Evolutionary conservation across 2,329 filamentous ascomycete species (phyloP).

Genomic region (Cladosporium sphaerospermum): DNA sequence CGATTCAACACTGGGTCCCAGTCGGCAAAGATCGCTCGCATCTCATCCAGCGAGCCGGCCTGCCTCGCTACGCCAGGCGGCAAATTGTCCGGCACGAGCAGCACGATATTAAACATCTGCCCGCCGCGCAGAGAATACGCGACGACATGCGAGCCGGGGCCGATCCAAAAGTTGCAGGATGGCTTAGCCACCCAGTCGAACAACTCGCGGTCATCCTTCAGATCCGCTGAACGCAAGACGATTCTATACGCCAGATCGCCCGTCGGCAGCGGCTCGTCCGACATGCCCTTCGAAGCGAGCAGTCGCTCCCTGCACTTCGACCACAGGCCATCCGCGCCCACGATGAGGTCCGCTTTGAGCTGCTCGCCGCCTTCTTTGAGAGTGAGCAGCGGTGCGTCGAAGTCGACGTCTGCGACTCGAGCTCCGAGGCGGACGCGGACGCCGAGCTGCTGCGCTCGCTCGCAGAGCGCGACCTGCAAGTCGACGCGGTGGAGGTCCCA

Average conservation of each 20-base stretch:
- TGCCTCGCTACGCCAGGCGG: constrained; percentile 48
- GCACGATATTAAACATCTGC: constrained; percentile 58
- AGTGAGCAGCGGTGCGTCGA: constrained; percentile 36
- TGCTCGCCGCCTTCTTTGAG: constrained; percentile 40
- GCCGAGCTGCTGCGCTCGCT: constrained; percentile 48
- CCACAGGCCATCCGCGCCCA: constrained; percentile 61
- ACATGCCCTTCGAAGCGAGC: constrained; percentile 33
- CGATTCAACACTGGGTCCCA: constrained; percentile 57
- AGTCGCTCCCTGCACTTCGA: constrained; percentile 50
- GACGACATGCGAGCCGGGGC: constrained; percentile 55
- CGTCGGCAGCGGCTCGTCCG: constrained; percentile 49
- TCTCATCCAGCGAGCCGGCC: constrained; percentile 53
- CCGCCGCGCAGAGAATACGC: constrained; percentile 57
- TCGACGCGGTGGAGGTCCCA: constrained; percentile 58
- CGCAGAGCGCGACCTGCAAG: constrained; percentile 49
- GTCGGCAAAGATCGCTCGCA: constrained; percentile 51
- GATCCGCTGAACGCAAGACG: constrained; percentile 47
- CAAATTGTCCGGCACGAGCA: constrained; percentile 59
- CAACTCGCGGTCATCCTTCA: constrained; percentile 45
- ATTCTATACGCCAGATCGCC: constrained; percentile 62
- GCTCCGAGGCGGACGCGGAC: constrained; percentile 46
- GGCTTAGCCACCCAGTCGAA: constrained; percentile 48
- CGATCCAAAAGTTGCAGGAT: constrained; percentile 57
- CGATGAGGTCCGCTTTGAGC: constrained; percentile 57
- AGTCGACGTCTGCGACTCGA: constrained; percentile 43